phyloP scores from a whole-genome alignment of 1,284 basidiomycete genomes.

The Ganoderma lingzhi region DNA sequence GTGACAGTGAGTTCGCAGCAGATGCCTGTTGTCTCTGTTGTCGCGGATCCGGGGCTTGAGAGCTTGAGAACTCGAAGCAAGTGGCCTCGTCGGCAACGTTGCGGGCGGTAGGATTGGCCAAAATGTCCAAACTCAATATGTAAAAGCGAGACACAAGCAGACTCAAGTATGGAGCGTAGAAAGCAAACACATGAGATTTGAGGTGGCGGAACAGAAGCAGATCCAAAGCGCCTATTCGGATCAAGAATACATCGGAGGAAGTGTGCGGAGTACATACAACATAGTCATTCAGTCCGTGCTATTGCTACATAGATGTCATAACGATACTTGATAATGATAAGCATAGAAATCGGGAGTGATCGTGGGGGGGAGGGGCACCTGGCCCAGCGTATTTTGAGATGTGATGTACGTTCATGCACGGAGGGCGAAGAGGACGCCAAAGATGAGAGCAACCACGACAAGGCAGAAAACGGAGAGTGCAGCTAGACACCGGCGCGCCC shows the following conservation, averaged over 20 bases:
- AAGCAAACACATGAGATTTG: neutral
- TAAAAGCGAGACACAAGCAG: neutral
- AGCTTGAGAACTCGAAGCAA: no score
- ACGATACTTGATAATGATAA: slow-evolving; percentile 9
- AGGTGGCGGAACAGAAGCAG: neutral
- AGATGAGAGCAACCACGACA: slow-evolving; percentile 5
- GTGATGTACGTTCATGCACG: slow-evolving; percentile 8
- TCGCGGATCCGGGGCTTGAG: no score
- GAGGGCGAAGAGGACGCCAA: slow-evolving; percentile 13
- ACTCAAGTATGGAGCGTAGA: neutral
- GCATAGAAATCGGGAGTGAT: neutral
- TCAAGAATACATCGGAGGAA: neutral
- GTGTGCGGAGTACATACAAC: neutral
- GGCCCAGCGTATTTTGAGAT: neutral
- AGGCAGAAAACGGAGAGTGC: slow-evolving; percentile 12
- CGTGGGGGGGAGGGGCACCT: neutral
- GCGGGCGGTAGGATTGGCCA: no score
- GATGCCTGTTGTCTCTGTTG: no score
- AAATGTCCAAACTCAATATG: no score
- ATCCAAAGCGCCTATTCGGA: neutral
- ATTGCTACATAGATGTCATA: slow-evolving; percentile 5
- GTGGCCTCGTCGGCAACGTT: no score
- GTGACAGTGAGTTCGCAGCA: no score
- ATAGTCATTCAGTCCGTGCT: neutral
- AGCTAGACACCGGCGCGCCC: slow-evolving; percentile 50